Percentiles rank a stretch among this genome's conserved stretches.
These are phyloP conservation scores for Pittosporum tobira DNA, from an alignment of 129 eudicot genomes.

Conservation along the genomic window DNA sequence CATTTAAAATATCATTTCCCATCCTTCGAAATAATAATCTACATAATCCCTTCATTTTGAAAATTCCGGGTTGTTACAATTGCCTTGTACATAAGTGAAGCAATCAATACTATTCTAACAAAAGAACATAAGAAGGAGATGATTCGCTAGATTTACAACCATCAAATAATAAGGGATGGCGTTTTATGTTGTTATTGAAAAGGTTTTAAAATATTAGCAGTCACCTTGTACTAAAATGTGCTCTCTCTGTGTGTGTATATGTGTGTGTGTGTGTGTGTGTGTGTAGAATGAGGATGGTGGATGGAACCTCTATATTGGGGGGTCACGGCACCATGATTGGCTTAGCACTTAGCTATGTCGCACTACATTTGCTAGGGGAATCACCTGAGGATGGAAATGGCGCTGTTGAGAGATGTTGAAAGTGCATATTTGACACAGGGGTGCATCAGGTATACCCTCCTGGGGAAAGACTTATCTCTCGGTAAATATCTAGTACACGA, in stretches of 20 bases:
- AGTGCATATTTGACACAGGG: slow-evolving; percentile 34
- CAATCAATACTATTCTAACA: slow-evolving; percentile 15
- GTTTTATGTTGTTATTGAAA: no score
- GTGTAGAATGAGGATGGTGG: slow-evolving; percentile 32
- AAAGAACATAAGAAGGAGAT: slow-evolving; percentile 28
- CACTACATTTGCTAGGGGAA: slow-evolving; percentile 29
- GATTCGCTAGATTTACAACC: slow-evolving; percentile 27
- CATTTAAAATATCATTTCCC: no score
- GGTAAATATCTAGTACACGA: no score
- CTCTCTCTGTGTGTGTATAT: no score
- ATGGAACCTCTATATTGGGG: no score
- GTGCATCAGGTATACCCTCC: slow-evolving; percentile 31
- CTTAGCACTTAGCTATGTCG: slow-evolving; percentile 26
- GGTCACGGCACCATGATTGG: slow-evolving; percentile 36
- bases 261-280: no score
- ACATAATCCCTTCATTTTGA: no score
- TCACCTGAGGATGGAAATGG: slow-evolving; percentile 18
- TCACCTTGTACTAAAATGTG: no score
- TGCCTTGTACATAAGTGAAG: slow-evolving; percentile 28
- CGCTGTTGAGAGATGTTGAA: slow-evolving; percentile 21
- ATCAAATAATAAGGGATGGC: slow-evolving; percentile 31
- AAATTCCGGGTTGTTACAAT: no score
- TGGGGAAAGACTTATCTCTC: slow-evolving; percentile 40
- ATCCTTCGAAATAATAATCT: no score
- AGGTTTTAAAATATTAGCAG: no score